Conservation (phyloP, 495 filamentous ascomycete genomes). For the Glonium stellatum region DNA sequence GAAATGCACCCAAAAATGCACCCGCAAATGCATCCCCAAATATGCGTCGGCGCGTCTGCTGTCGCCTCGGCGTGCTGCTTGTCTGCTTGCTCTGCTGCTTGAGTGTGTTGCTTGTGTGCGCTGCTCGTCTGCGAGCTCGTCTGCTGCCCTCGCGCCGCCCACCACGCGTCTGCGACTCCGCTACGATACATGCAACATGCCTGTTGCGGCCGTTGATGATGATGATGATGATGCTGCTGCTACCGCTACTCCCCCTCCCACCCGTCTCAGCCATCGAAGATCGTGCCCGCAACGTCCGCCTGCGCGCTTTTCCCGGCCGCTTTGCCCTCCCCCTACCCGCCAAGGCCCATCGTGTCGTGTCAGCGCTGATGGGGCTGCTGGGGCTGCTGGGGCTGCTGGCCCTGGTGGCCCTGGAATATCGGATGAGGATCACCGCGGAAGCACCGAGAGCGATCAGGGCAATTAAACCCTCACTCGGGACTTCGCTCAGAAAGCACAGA, state of each 20-base stretch:
- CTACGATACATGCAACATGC: not conserved
- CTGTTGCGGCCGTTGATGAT: slow-evolving; percentile 1
- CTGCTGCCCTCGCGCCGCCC: too few relatives aligned
- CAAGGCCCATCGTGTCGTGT: not conserved
- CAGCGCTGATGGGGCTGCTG: not conserved
- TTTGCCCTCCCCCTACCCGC: not conserved
- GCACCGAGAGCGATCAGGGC: not conserved
- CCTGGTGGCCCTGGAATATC: too few relatives aligned
- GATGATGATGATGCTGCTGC: too few relatives aligned
- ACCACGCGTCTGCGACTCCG: too few relatives aligned
- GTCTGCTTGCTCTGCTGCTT: too few relatives aligned
- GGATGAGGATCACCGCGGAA: not conserved
- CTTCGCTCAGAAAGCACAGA: too few relatives aligned
- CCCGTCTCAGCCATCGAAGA: not conserved
- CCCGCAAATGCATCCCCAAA: not conserved
- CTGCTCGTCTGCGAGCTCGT: too few relatives aligned
- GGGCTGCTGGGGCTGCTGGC: not conserved
- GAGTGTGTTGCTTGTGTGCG: too few relatives aligned
- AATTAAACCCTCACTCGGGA: not conserved
- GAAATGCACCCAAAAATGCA: not conserved
- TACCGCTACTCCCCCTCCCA: too few relatives aligned
- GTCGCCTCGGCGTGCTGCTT: too few relatives aligned
- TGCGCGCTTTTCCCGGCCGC: not conserved
- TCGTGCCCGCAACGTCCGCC: not conserved
- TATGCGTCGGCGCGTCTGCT: too few relatives aligned